Conservation (phyloP, 805 yeast species). For the Pichia cabralensis region DNA sequence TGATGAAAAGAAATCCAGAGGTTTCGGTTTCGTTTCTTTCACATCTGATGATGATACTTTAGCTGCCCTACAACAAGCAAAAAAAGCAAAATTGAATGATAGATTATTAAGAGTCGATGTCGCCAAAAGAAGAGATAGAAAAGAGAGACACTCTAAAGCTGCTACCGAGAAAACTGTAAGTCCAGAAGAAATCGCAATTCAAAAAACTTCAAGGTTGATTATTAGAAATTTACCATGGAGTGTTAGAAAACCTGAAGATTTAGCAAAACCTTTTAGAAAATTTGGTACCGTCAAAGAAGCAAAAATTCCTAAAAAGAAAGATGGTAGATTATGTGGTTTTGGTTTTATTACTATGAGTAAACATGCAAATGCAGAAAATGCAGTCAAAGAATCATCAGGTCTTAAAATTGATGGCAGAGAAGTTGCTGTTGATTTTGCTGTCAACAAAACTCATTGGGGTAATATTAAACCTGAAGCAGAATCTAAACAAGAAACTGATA, state of each 20-base stretch:
- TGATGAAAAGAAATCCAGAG: slow-evolving; percentile 65
- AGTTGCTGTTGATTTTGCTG: slow-evolving; percentile 90
- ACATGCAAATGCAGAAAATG: slow-evolving; percentile 64
- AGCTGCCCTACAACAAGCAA: slow-evolving; percentile 59
- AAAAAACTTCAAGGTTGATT: slow-evolving; percentile 74
- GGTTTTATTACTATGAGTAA: slow-evolving; percentile 89
- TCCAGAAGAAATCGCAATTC: slow-evolving; percentile 16
- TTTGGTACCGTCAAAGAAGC: slow-evolving; percentile 87
- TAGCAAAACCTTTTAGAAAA: slow-evolving; percentile 59
- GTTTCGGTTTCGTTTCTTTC: slow-evolving; percentile 94
- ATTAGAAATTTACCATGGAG: slow-evolving; percentile 96
- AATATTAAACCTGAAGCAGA: slow-evolving; percentile 36
- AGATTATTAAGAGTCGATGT: slow-evolving; percentile 67
- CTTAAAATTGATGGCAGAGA: slow-evolving; percentile 80
- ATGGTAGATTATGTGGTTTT: slow-evolving; percentile 89
- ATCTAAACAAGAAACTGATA: slow-evolving; percentile 30
- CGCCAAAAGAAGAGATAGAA: slow-evolving; percentile 88
- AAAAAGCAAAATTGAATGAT: slow-evolving; percentile 55
- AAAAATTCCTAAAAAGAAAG: slow-evolving; percentile 76
- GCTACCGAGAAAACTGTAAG: slow-evolving; percentile 1
- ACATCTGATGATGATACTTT: slow-evolving; percentile 75
- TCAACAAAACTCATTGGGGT: slow-evolving; percentile 82
- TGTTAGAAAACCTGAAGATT: slow-evolving; percentile 62
- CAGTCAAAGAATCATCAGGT: slow-evolving; percentile 65
- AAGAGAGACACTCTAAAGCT: slow-evolving; percentile 27